A percentile compares a stretch with the other conserved stretches of the same genome.
These are phyloP conservation scores for Melastoma candidum DNA, from an alignment of 441 rosid genomes.

Conservation along the genomic window DNA sequence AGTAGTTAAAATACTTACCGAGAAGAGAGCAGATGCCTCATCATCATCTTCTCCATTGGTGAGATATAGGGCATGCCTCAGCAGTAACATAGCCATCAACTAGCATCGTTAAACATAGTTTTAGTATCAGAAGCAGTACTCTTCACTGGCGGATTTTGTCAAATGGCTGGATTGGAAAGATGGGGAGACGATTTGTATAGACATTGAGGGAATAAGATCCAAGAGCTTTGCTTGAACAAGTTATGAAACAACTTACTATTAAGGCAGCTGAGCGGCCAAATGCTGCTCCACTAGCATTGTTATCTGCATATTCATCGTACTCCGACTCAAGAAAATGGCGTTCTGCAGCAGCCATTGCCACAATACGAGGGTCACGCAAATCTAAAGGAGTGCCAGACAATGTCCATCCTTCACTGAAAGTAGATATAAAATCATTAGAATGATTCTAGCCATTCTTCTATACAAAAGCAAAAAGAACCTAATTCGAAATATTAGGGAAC, in stretches of 20 bases:
- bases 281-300: constrained; percentile 63
- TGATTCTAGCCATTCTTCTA: too few relatives aligned
- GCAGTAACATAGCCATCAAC: constrained; percentile 70
- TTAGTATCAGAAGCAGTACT: too few relatives aligned
- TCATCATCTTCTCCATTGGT: constrained; percentile 46
- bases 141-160: too few relatives aligned
- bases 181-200: too few relatives aligned
- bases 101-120: constrained; percentile 17
- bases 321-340: constrained; percentile 65
- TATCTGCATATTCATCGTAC: constrained; percentile 60
- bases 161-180: too few relatives aligned
- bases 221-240: too few relatives aligned
- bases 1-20: constrained; percentile 26
- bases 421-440: neutral
- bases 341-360: constrained; percentile 73
- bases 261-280: constrained; percentile 74
- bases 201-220: too few relatives aligned
- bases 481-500: too few relatives aligned
- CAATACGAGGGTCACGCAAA: constrained; percentile 53
- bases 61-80: constrained; percentile 61
- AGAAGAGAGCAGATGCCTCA: constrained; percentile 52
- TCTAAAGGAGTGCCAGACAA: constrained; percentile 48
- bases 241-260: constrained; percentile 32
- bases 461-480: too few relatives aligned
- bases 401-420: constrained; percentile 47